Evolutionary conservation across 305 asterid species (phyloP).

Genomic region (Withania somnifera): DNA sequence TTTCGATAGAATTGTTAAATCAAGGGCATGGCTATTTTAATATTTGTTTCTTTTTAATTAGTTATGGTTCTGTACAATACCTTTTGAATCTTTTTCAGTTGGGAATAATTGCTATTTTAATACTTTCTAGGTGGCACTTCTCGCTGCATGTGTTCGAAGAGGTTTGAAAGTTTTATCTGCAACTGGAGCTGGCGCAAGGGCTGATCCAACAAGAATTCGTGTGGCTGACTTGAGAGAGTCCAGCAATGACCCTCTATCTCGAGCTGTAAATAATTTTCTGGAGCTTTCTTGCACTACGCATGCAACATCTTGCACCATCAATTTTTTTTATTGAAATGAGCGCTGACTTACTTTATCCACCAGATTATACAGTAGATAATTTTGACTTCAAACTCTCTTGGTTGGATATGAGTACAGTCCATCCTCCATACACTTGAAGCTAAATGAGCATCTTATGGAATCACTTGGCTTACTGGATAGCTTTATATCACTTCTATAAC

Average conservation of each 20-base stretch:
- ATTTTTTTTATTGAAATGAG: not conserved
- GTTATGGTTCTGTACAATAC: not conserved
- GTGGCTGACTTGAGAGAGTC: constrained; percentile 96
- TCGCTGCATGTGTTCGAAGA: constrained; percentile 84
- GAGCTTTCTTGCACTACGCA: not conserved
- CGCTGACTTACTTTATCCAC: not conserved
- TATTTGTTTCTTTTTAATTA: not conserved
- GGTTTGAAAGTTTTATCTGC: constrained; percentile 92
- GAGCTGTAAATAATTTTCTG: constrained; percentile 44
- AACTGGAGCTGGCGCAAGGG: constrained; percentile 98
- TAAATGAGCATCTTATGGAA: not conserved
- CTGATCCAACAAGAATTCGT: constrained; percentile 95
- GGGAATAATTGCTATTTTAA: not conserved
- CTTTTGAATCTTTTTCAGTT: not conserved
- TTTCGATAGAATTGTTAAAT: not conserved
- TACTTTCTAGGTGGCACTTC: constrained; percentile 74
- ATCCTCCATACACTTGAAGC: not conserved
- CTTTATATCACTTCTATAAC: not conserved
- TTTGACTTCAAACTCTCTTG: not conserved
- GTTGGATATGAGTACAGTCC: not conserved
- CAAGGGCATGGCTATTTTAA: not conserved
- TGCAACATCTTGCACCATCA: not conserved
- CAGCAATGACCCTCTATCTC: constrained; percentile 88
- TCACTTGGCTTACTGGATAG: not conserved
- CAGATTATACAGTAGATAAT: not conserved